Evolutionary conservation across 257 asterid genomes (phyloP).

Genomic region (Solanum bulbocastanum): DNA sequence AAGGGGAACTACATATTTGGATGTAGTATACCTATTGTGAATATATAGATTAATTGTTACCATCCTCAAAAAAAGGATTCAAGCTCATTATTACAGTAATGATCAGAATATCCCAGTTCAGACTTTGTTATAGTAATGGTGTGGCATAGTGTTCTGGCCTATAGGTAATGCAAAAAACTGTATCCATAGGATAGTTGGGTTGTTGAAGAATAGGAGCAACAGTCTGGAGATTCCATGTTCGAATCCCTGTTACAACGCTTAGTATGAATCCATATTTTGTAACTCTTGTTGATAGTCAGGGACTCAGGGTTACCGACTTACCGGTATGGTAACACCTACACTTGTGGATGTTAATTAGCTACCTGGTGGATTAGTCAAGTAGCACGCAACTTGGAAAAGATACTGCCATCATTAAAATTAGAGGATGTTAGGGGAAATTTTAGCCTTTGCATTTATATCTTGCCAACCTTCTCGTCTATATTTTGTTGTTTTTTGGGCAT

Average conservation of each 20-base stretch:
- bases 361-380: neutral
- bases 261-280: neutral
- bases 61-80: neutral
- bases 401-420: neutral
- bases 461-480: neutral
- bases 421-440: neutral
- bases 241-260: neutral
- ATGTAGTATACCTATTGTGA: neutral
- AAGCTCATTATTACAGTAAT: neutral
- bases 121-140: neutral
- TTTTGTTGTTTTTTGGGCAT: neutral
- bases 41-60: neutral
- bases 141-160: neutral
- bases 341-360: neutral
- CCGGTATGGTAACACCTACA: neutral
- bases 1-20: neutral
- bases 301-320: neutral
- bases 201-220: neutral
- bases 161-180: neutral
- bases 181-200: neutral
- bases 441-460: neutral
- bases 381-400: neutral
- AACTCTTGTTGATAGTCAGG: neutral
- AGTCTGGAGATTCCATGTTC: neutral
- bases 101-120: neutral